Evolutionary conservation across 2,329 filamentous ascomycete species (phyloP).

Genomic region (Leptodontidium sp.): DNA sequence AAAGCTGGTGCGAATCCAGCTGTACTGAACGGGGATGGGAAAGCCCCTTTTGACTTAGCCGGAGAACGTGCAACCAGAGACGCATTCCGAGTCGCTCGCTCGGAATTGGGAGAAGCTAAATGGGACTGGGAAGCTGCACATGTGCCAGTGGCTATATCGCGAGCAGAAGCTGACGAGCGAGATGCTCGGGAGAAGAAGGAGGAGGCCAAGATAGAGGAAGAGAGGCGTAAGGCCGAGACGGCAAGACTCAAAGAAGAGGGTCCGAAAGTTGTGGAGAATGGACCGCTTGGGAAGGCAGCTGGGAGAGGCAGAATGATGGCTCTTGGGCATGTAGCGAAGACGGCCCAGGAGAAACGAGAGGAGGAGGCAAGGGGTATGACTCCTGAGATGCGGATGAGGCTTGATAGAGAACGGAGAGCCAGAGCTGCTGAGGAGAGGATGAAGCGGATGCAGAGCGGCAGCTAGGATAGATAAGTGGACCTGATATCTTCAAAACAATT

Average conservation of each 20-base stretch:
- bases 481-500: too few relatives aligned
- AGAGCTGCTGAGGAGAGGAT: conserved; percentile 91
- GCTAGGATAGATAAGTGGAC: not conserved
- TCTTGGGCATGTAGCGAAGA: conserved; percentile 71
- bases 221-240: conserved; percentile 76
- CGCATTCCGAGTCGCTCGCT: conserved; percentile 87
- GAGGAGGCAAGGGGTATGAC: conserved; percentile 87
- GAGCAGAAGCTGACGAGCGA: conserved; percentile 74
- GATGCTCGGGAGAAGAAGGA: conserved; percentile 75
- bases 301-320: conserved; percentile 59
- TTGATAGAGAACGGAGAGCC: conserved; percentile 90
- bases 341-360: conserved; percentile 80
- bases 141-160: conserved; percentile 76
- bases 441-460: conserved; percentile 48
- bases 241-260: conserved; percentile 75
- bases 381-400: conserved; percentile 81
- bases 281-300: conserved; percentile 47
- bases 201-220: conserved; percentile 71
- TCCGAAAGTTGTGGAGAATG: conserved; percentile 57
- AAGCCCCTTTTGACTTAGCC: conserved; percentile 84
- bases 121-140: conserved; percentile 83
- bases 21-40: conserved; percentile 75
- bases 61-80: conserved; percentile 88
- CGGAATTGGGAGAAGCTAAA: conserved; percentile 77
- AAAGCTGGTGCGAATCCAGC: conserved; percentile 81